Conservation (phyloP, 345 rosid species). For the Chamaenerion angustifolium region DNA sequence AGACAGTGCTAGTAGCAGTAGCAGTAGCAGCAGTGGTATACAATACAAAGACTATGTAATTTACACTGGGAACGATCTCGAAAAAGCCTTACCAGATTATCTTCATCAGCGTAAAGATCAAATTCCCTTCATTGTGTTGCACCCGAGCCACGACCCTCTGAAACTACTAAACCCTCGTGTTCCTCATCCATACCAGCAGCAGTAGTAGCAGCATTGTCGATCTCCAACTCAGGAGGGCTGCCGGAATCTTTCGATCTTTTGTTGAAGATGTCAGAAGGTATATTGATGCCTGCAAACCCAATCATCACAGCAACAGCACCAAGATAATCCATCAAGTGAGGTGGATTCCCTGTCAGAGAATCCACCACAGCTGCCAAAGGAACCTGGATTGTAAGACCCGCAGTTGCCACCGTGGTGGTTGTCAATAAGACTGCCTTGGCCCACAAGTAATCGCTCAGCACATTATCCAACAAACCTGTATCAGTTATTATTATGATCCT, state of each 20-base stretch:
- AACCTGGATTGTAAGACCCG: conserved; percentile 90
- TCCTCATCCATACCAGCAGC: too few relatives aligned
- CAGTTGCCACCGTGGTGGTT: conserved; percentile 84
- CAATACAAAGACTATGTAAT: too few relatives aligned
- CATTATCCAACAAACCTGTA: conserved; percentile 79
- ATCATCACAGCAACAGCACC: conserved; percentile 85
- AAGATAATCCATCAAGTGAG: conserved; percentile 50
- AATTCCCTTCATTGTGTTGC: too few relatives aligned
- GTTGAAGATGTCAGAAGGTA: conserved; percentile 41
- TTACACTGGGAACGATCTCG: too few relatives aligned
- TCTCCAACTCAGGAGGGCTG: conserved; percentile 20
- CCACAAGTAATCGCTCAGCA: conserved; percentile 88
- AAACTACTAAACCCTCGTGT: too few relatives aligned
- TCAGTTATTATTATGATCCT: neutral
- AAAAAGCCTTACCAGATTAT: too few relatives aligned
- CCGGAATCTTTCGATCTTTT: conserved; percentile 24
- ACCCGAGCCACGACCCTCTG: too few relatives aligned
- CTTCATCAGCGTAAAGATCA: too few relatives aligned
- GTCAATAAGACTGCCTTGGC: conserved; percentile 89
- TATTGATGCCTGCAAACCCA: conserved; percentile 80
- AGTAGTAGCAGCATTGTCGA: conserved; percentile 2
- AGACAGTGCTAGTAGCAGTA: too few relatives aligned
- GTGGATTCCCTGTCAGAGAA: conserved; percentile 53
- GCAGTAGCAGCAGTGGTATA: too few relatives aligned
- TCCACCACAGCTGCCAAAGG: conserved; percentile 90